Evolutionary conservation across 169 alveolate genomes (phyloP), one percentile per base, ranked within the genome.

Genomic region (Miamiensis avidus): DNA sequence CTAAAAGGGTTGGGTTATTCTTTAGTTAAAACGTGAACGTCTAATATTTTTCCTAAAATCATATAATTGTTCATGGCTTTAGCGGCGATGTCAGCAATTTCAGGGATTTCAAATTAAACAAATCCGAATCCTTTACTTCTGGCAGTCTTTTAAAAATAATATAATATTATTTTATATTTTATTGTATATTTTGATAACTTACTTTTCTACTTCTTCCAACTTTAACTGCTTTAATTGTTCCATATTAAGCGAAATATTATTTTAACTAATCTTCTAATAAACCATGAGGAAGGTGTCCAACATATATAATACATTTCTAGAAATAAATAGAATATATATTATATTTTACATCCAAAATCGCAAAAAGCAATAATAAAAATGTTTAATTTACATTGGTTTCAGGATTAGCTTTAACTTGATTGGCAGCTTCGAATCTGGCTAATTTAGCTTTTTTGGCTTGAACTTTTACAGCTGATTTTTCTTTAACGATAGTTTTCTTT

Each of bases 261-360:
- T 93, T 86, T 76, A 93, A 76, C 74, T 92, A 85, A 34, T 89
- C 82, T 78, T 93, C 96, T 31, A 76, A 64, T 34, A 93, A 91
- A 34, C 96, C 96, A 83, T 89, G 86, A 20, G 96, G 96, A 26
- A 93, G 76, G 65, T 93, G 96, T 15, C 96, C 96, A 25, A 90
- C 91, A 89, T 93, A 93, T 27, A 93, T 49, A 16, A 88, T 90
- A 64, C 91, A 49, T n/a, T 79, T 79, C 84, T 79, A 11, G 28
- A 49, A 79, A 33, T 78, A 29, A 75, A n/a, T n/a, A n/a, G n/a
- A n/a, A n/a, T n/a, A n/a, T 49, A 11, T 49, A 11, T 49, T 11
- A 49, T 11, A 49, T 49, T 49, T 49, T 49, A 11, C 4, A 49
- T 11, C 20, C 26, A 49, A 20, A 49, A 11, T 49, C 20, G 4